Evolutionary conservation across 768 basidiomycete genomes (phyloP).

Genomic region (Lepiota brunneoincarnata): DNA sequence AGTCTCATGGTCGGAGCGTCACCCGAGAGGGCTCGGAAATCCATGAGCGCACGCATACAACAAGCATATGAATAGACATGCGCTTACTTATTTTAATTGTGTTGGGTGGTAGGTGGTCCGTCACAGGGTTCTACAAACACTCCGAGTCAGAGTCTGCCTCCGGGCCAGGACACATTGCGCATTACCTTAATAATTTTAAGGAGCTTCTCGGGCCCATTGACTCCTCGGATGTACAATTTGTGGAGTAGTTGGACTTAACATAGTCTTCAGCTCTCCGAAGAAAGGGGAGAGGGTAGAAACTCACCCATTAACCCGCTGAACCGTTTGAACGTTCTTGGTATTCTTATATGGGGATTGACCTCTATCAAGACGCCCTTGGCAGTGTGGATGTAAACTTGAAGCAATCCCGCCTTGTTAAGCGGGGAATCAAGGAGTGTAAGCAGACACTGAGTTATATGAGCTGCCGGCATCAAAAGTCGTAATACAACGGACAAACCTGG

Average conservation of each 20-base stretch:
- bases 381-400: conserved; percentile 98
- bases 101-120: conserved; percentile 91
- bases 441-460: conserved; percentile 62
- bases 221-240: conserved; percentile 91
- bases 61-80: not conserved
- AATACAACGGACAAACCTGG: conserved; percentile 58
- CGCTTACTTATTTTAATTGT: conserved; percentile 91
- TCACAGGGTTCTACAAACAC: conserved; percentile 76
- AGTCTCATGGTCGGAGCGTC: conserved; percentile 82
- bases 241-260: conserved; percentile 90
- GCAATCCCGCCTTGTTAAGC: conserved; percentile 92
- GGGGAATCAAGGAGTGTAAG: conserved; percentile 96
- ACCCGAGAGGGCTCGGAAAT: conserved; percentile 74
- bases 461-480: not conserved
- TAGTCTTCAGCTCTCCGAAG: conserved; percentile 5
- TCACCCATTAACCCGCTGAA: conserved; percentile 98
- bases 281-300: conserved; percentile 9
- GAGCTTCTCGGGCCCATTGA: conserved; percentile 95
- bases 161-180: not conserved
- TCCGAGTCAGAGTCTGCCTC: conserved; percentile 10
- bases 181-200: conserved; percentile 92
- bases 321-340: conserved; percentile 97
- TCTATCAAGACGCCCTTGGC: conserved; percentile 95
- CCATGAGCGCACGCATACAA: conserved; percentile 4
- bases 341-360: conserved; percentile 96